Base-by-base conservation (phyloP, 2,329 filamentous ascomycete species). In the Nothophoma quercina region DNA sequence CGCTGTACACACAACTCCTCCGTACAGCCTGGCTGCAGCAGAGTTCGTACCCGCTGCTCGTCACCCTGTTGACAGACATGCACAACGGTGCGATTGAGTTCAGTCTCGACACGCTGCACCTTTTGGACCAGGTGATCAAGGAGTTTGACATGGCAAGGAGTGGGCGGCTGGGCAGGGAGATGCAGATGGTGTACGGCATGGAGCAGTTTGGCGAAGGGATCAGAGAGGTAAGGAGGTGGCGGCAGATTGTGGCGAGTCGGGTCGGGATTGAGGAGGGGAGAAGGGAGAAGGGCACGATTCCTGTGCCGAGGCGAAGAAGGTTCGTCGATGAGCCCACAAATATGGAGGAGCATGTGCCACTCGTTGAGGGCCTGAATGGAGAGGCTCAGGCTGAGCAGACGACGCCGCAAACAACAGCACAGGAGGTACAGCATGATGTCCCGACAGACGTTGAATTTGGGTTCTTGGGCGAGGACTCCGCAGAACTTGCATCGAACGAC, bases 1-100 rank as follows among this genome's bases (percentile, higher is more conserved):
- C 82, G 0, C 83, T 93, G 33, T 93, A 90, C 77, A 87, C 88
- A 66, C 79, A 84, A 40, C 79, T 91, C 26, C 78, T 90, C 19
- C 72, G 78, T 12, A 80, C 87, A 18, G 78, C 85, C 48, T 90
- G 87, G 84, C 71, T 76, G 26, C 82, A 84, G 9, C 83, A 84
- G 57, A 80, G 84, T 18, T 85, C 90, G 63, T 77, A 85, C 2
- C 58, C 66, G 3, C 78, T 78, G 1, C 82, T 88, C 19, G 72
- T 85, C 41, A 75, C 79, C 4, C 69, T 88, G 1, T 74, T 90
- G 5, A 77, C 81, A 33, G 87, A 90, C 73, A 90, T 91, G 88
- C 81, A 83, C 32, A 77, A 81, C 26, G 81, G 82, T 1, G 87
- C 87, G 0, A 75, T 90, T 4, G 80, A 81, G 39, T 84, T 83